Evolutionary conservation across 2,329 filamentous ascomycete genomes (phyloP), one percentile per base, ranked within the genome.

Genomic region (Bisporella sp.): DNA sequence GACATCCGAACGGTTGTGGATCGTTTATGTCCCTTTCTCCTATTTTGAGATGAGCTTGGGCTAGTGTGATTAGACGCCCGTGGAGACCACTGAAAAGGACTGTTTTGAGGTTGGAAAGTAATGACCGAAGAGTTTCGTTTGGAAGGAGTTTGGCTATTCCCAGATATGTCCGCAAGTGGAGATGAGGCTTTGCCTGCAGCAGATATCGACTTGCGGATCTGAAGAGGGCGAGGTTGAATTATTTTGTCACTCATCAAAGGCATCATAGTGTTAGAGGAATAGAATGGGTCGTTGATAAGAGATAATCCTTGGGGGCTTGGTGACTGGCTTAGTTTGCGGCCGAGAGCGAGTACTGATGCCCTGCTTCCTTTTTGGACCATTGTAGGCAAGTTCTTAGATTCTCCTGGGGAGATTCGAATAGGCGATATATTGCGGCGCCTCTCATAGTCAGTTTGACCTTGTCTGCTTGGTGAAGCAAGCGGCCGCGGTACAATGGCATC

Each of bases 21-120:
- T 41, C 58, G 50, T 37, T 60, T 62, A 30, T 65, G 62, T 1
- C 57, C 62, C 41, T 58, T 61, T 8, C 50, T 50, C 33, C 46
- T 42, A 4, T 48, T 49, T 2, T 53, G 40, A 9, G 42, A 44
- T 2, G 39, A 33, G 12, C 50, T 57, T 6, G 56, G 49, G 37
- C 50, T 59, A 12, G 45, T 47, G 45, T 57, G 48, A 51, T 55
- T 58, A 30, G 53, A 44, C 37, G 58, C 57, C 50, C 59, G 54
- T 3, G 60, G 57, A 31, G 55, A 54, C 61, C 60, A 62, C 48
- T 58, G 60, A 29, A 62, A 64, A 4, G 58, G 55, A 46, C 62
- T 64, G 4, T 37, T 46, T 32, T 53, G 41, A 13, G 13, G 12
- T 2, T 50, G 49, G 4, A 46, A 12, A 28, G 28, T 46, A 21